Base-by-base conservation (phyloP, 768 basidiomycete species). In the Tylopilus sp. region DNA sequence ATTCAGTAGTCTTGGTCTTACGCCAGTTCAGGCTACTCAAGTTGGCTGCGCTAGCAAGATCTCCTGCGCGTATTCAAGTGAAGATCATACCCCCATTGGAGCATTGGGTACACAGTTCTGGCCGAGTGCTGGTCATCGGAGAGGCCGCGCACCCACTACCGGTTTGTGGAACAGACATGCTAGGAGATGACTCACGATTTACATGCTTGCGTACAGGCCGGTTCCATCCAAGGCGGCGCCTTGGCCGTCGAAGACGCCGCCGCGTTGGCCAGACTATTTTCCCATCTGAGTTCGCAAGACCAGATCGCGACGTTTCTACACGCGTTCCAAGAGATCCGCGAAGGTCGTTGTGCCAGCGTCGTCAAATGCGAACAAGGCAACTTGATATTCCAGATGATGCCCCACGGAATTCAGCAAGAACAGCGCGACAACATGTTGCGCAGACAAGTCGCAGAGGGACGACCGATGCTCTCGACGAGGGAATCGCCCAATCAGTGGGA, bases 241-340 rank as follows among this genome's bases (percentile, higher is more conserved):
- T 71, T 85, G 50, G 74, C 73, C 5, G 70, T 86, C 21, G 85
- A 87, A 67, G 86, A 86, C 57, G 82, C 83, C 0, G 80, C 82
- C 50, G 78, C 80, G 6, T 66, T 86, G 17, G 82, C 78, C 19
- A 76, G 72, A 44, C 74, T 86, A n/a, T 85, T 86, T 62, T 75
- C 79, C 19, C 76, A 77, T 45, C 71, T 86, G 4, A 70, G 72
- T 41, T 60, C 70, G 34, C 65, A 67, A 43, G 72, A 75, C 5
- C 79, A 86, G 58, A 70, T 86, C 31, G 69, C 78, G 1, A 73
- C 74, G 14, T 67, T 86, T 44, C 67, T 85, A 49, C 65, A 72
- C 28, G 84, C 80, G 11, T 78, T 80, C 61, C 80, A 85, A 62
- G 83, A 85, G 52, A 71, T 84, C 49, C 74, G 84, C 37, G 76